A percentile compares a stretch with the other conserved stretches of the same genome.
These are phyloP conservation scores for Penicillium antarcticum DNA, from an alignment of 495 filamentous ascomycete species.

Conservation along the genomic window DNA sequence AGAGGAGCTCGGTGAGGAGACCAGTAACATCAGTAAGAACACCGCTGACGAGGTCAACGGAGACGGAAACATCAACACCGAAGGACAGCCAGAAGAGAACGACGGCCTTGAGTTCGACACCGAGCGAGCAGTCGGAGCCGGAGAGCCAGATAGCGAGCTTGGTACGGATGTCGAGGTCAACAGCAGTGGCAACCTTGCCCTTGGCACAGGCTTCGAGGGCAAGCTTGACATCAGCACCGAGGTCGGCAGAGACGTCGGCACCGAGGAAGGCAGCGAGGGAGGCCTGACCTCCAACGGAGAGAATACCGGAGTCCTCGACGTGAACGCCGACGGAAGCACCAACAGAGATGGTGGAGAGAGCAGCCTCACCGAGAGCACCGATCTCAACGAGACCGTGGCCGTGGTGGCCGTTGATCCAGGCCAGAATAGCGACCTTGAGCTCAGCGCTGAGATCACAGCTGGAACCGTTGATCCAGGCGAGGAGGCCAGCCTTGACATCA, in stretches of 20 bases:
- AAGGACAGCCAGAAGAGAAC: constrained; percentile 43
- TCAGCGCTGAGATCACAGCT: constrained; percentile 29
- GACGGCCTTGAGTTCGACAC: constrained; percentile 41
- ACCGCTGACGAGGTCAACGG: constrained; percentile 25
- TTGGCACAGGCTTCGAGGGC: constrained; percentile 30
- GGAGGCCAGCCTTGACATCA: constrained; percentile 33
- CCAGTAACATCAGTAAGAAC: constrained; percentile 28
- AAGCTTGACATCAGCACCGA: constrained; percentile 29
- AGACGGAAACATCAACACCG: constrained; percentile 26
- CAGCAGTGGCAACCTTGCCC: constrained; percentile 29
- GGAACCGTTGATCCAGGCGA: constrained; percentile 28
- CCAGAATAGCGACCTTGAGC: constrained; percentile 32
- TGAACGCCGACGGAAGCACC: constrained; percentile 33
- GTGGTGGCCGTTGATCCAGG: constrained; percentile 34
- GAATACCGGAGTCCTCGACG: constrained; percentile 30
- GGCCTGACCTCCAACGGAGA: constrained; percentile 30
- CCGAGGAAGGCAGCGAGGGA: constrained; percentile 37
- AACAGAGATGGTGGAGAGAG: constrained; percentile 33
- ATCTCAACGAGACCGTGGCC: constrained; percentile 28
- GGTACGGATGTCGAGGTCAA: constrained; percentile 30
- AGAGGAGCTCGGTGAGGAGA: constrained; percentile 28
- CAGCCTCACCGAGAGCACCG: constrained; percentile 26
- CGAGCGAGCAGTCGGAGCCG: constrained; percentile 33
- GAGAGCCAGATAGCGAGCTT: constrained; percentile 39
- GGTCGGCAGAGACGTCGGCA: constrained; percentile 20